Evolutionary conservation across 139 green algal species (phyloP).

Genomic region (Trebouxia sp.): DNA sequence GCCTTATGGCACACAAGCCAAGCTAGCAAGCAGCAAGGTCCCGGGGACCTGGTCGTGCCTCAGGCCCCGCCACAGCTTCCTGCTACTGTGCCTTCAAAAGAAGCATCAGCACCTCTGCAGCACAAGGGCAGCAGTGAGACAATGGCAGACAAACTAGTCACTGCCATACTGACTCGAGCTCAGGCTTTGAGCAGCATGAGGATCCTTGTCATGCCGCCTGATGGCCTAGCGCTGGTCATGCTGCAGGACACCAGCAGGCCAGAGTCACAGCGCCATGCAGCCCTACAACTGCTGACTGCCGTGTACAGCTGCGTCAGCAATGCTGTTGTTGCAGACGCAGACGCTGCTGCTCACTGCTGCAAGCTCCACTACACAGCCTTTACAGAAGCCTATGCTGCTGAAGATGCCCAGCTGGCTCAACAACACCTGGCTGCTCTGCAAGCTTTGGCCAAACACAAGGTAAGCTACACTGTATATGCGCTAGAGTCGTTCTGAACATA

Average conservation of each 20-base stretch:
- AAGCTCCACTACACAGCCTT: neutral
- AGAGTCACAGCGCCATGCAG: neutral
- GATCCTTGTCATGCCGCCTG: neutral
- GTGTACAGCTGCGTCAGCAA: neutral
- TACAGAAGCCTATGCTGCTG: neutral
- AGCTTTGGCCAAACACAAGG: slow-evolving; percentile 10
- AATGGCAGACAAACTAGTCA: too few relatives aligned
- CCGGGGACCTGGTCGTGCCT: too few relatives aligned
- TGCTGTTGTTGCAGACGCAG: neutral
- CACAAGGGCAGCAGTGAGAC: too few relatives aligned
- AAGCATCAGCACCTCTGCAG: too few relatives aligned
- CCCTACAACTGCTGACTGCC: neutral
- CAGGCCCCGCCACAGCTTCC: too few relatives aligned
- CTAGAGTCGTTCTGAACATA: neutral
- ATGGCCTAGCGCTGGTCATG: neutral
- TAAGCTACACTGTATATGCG: neutral
- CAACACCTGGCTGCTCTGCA: slow-evolving; percentile 2
- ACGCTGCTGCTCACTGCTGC: neutral
- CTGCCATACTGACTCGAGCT: neutral
- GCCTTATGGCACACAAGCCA: too few relatives aligned
- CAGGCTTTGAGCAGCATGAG: neutral
- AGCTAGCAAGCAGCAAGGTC: too few relatives aligned
- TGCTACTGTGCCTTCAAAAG: too few relatives aligned
- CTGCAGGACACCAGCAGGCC: slow-evolving; percentile 2
- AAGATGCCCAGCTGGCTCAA: neutral